Conservation (phyloP, 306 rosid species). For the Begonia peltatifolia region DNA sequence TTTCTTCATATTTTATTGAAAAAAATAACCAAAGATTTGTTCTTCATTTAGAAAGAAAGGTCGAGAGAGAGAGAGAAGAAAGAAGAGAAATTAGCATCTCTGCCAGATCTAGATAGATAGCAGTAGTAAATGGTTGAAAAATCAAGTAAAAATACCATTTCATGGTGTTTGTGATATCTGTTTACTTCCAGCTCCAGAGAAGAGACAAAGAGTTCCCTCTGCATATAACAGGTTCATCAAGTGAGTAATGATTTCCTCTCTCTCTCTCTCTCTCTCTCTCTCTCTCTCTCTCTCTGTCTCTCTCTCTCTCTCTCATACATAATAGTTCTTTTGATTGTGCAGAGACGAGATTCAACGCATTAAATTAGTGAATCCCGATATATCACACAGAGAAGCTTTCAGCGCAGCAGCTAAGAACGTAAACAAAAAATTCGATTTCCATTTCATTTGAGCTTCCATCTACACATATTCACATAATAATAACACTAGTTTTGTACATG, state of each 20-base stretch:
- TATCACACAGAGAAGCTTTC: slow-evolving; percentile 48
- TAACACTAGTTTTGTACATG: not conserved
- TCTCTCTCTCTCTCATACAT: not conserved
- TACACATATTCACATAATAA: no score
- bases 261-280: not conserved
- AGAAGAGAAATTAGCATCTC: no score
- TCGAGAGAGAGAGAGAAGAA: no score
- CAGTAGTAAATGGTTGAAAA: no score
- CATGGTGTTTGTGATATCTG: not conserved
- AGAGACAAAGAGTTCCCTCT: slow-evolving; percentile 45
- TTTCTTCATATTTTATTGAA: no score
- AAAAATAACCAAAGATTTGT: no score
- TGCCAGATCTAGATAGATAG: no score
- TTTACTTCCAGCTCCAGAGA: slow-evolving; percentile 29
- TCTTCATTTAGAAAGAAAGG: no score
- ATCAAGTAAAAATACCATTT: no score
- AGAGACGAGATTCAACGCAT: slow-evolving; percentile 50
- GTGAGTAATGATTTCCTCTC: slow-evolving; percentile 17
- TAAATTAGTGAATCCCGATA: slow-evolving; percentile 44
- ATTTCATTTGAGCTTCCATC: not conserved
- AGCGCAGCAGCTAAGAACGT: slow-evolving; percentile 49
- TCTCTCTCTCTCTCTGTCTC: not conserved
- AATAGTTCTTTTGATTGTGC: slow-evolving; percentile 9
- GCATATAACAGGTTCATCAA: slow-evolving; percentile 45
- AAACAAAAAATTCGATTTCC: slow-evolving; percentile 12